Base-by-base conservation (phyloP, 345 rosid genomes). In the Melaleuca alternifolia region DNA sequence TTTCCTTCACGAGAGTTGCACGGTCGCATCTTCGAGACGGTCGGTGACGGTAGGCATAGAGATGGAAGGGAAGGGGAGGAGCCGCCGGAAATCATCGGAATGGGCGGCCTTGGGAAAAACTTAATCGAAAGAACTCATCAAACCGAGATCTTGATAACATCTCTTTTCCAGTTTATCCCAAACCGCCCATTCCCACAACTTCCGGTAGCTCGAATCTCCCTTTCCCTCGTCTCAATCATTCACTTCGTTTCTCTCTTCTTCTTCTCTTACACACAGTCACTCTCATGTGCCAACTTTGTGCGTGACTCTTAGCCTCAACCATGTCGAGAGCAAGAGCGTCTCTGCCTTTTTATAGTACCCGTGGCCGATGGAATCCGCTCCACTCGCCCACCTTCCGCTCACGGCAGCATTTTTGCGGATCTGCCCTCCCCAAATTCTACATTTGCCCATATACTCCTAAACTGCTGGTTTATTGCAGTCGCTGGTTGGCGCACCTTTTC, bases 131-230 rank as follows among this genome's bases (percentile, higher is more conserved):
- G 48, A 83, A 83, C 85, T 51, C 61, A 6, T 14, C 8, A 7
- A 6, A 50, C 18, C 53, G 37, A 46, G 20, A 46, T 82, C 85
- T 20, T 5, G 11, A 52, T 14, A 1, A 83, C 20, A 11, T 53
- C 59, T 26, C 24, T n/a, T 15, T n/a, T 82, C 41, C 54, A 12
- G 84, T 50, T 82, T 30, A 51, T 90, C 89, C 92, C 92, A 87
- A 86, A 83, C 83, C 61, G 86, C 88, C 89, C 92, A 87, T 90
- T 89, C 92, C 92, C 13, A 86, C 56, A 61, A 89, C 30, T 89
- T 86, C 90, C 86, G 75, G 90, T 54, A 87, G 89, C 92, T 87
- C 87, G 54, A 57, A 48, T 75, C 89, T 89, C 88, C 90, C 88
- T 83, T 85, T 85, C 87, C 89, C 89, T 86, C 88, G 11, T 33